Percentiles rank a stretch among this genome's conserved stretches.
Conservation (phyloP, 1,284 basidiomycete species). For the Thecaphora thlaspeos region DNA sequence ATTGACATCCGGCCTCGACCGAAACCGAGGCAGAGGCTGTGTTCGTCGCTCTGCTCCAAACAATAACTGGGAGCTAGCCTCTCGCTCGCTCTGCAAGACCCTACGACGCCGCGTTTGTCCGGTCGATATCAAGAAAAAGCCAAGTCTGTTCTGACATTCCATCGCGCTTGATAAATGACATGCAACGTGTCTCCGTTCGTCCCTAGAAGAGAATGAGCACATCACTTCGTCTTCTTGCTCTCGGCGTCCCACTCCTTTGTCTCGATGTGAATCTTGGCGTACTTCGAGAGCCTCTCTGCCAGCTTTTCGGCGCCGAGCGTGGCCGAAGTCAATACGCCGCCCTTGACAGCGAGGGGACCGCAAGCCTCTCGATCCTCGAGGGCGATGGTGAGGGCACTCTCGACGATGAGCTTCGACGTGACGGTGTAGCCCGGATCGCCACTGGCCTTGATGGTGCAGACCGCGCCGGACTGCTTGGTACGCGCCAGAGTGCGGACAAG, state of each 20-base stretch:
- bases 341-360: slow-evolving; percentile 65
- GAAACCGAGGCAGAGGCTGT: too few species aligned
- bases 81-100: too few species aligned
- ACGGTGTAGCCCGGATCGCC: slow-evolving; percentile 79
- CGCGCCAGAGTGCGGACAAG: slow-evolving; percentile 55
- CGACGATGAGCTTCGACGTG: slow-evolving; percentile 71
- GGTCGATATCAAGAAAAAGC: too few species aligned
- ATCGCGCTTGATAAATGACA: too few species aligned
- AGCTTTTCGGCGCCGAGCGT: slow-evolving; percentile 73
- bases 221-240: slow-evolving; percentile 10
- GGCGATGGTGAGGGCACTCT: slow-evolving; percentile 71
- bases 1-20: too few species aligned
- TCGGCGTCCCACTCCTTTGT: slow-evolving; percentile 11
- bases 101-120: too few species aligned
- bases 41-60: too few species aligned
- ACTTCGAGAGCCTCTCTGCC: slow-evolving; percentile 66
- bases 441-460: slow-evolving; percentile 67
- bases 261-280: slow-evolving; percentile 64
- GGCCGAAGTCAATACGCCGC: slow-evolving; percentile 76
- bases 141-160: too few species aligned
- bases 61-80: too few species aligned
- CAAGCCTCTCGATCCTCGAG: slow-evolving; percentile 61
- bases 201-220: too few species aligned
- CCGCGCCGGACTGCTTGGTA: slow-evolving; percentile 62
- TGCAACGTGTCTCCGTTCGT: too few species aligned